phyloP scores from a whole-genome alignment of 2,329 filamentous ascomycete genomes.

The Phialophora tarda region DNA sequence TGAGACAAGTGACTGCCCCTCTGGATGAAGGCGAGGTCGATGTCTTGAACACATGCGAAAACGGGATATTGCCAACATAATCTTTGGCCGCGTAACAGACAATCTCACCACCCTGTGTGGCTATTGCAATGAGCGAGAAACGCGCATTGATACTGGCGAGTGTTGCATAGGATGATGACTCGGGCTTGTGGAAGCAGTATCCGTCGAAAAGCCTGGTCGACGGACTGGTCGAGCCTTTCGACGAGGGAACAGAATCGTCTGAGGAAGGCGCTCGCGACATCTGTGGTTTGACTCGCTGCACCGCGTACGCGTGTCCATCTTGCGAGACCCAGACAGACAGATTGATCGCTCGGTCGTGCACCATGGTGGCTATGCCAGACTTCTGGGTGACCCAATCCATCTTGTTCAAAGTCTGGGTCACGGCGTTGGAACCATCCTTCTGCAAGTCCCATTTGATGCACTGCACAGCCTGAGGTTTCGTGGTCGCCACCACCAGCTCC shows the following conservation, averaged over 20 bases:
- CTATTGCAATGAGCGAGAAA: constrained; percentile 90
- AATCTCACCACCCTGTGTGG: constrained; percentile 77
- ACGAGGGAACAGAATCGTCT: constrained; percentile 50
- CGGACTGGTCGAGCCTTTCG: constrained; percentile 29
- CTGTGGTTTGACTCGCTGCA: constrained; percentile 68
- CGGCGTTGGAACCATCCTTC: constrained; percentile 79
- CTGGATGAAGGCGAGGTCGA: constrained; percentile 71
- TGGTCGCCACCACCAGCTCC: constrained; percentile 88
- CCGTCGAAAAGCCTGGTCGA: constrained; percentile 78
- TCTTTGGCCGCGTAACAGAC: constrained; percentile 92
- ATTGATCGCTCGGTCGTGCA: constrained; percentile 95
- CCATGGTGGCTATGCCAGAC: constrained; percentile 78
- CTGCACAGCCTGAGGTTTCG: constrained; percentile 91
- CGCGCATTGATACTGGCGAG: constrained; percentile 88
- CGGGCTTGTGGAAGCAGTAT: constrained; percentile 84
- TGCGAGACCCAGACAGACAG: constrained; percentile 88
- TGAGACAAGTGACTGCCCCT: constrained; percentile 74
- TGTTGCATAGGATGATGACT: constrained; percentile 65
- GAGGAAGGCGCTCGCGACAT: constrained; percentile 44
- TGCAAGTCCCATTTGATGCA: constrained; percentile 95
- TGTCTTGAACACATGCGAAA: constrained; percentile 77
- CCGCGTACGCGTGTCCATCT: constrained; percentile 87
- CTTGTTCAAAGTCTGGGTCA: constrained; percentile 83
- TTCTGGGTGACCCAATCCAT: constrained; percentile 87
- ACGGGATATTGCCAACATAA: constrained; percentile 88